Conservation (phyloP, 2,329 filamentous ascomycete genomes). For the Aspergillus amoenus region DNA sequence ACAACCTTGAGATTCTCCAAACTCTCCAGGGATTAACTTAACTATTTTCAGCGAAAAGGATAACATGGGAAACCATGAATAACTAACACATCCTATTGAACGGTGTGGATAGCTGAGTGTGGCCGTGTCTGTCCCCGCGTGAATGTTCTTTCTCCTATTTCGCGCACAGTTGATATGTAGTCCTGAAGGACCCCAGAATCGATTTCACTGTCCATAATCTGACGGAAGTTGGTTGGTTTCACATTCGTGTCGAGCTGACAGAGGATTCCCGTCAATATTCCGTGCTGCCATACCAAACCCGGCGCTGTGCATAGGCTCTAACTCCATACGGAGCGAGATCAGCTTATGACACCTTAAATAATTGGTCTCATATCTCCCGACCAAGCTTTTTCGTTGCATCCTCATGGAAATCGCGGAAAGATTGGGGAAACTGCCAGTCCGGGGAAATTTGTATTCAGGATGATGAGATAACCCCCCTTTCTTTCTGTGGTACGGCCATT, state of each 20-base stretch:
- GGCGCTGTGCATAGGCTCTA: conserved; percentile 16
- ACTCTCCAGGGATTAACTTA: too few species aligned
- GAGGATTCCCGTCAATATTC: conserved; percentile 8
- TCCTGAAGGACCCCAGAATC: too few species aligned
- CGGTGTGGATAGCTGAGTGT: too few species aligned
- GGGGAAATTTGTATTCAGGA: not conserved
- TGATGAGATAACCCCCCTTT: not conserved
- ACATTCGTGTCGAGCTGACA: not conserved
- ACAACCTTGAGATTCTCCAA: too few species aligned
- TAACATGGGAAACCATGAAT: too few species aligned
- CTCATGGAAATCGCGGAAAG: not conserved
- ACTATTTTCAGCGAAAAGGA: too few species aligned
- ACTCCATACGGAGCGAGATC: not conserved
- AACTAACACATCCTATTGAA: too few species aligned
- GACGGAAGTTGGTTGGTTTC: not conserved
- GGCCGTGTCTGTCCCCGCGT: too few species aligned
- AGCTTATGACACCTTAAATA: not conserved
- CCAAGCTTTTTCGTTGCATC: conserved; percentile 21
- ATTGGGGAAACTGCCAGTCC: not conserved
- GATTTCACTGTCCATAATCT: not conserved
- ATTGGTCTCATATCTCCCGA: conserved; percentile 12
- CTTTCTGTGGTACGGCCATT: not conserved
- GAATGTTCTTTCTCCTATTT: not conserved
- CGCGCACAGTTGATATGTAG: too few species aligned
- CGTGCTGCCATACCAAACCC: conserved; percentile 13